Evolutionary conservation across 169 alveolate genomes (phyloP).

Genomic region (Eimeria brunetti): DNA sequence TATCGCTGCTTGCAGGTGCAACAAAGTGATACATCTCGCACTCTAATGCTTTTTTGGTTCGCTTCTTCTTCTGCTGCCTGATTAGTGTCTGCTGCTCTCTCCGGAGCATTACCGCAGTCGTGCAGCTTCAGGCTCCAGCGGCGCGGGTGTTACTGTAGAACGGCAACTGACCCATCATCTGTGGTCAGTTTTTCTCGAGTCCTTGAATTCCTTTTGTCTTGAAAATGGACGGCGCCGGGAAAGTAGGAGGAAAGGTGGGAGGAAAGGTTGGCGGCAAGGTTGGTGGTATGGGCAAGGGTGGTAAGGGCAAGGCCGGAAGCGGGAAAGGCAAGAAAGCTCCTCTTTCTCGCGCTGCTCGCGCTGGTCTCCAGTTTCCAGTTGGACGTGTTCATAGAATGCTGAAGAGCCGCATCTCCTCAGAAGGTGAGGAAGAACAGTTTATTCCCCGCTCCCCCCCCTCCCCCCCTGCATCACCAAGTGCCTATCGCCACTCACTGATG

Average conservation of each 20-base stretch:
- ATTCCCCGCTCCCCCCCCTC: not conserved
- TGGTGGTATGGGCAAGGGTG: constrained; percentile 83
- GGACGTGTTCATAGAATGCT: constrained; percentile 99
- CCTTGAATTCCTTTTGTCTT: constrained; percentile 21
- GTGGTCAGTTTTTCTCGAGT: not conserved
- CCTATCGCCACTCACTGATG: not conserved
- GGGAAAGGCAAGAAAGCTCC: constrained; percentile 96
- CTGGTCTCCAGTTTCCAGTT: constrained; percentile 99
- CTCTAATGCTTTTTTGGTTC: constrained; percentile 43
- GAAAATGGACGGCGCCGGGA: constrained; percentile 83
- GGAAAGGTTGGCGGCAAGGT: constrained; percentile 85
- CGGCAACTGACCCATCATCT: constrained; percentile 7
- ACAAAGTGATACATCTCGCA: not conserved
- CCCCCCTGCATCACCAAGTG: not conserved
- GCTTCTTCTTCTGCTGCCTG: constrained; percentile 28
- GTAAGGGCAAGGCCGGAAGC: constrained; percentile 81
- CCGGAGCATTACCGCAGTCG: constrained; percentile 20
- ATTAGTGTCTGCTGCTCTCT: constrained; percentile 16
- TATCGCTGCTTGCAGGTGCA: constrained; percentile 42
- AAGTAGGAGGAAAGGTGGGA: constrained; percentile 84
- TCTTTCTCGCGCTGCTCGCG: constrained; percentile 98
- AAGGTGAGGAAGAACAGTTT: constrained; percentile 89
- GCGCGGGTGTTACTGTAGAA: constrained; percentile 13
- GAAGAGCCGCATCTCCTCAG: constrained; percentile 97
- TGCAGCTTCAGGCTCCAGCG: constrained; percentile 23